Evolutionary conservation across 2,329 filamentous ascomycete species (phyloP), one percentile per base, ranked within the genome.

Genomic region (Emergomyces africanus): DNA sequence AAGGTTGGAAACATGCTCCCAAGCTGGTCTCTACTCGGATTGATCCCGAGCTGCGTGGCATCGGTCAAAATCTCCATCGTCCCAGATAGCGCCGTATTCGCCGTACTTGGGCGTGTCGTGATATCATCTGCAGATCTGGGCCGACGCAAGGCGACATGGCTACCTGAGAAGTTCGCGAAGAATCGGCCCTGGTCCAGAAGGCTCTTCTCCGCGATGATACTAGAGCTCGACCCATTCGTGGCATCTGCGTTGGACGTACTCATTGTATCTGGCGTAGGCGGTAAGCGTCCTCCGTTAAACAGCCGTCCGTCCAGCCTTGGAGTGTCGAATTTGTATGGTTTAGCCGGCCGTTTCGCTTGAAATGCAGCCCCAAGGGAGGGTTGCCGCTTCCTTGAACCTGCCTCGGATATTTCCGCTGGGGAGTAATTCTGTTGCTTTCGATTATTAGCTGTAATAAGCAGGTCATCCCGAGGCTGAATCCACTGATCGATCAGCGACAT

Each of bases 201-300:
- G 44, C 66, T 66, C 54, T 67, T 70, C 33, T 67, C 69, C 1
- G 65, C 66, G 35, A 65, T 63, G 56, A 71, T 70, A 55, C 72
- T 75, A 23, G 68, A 66, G 49, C 72, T 70, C 0, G 72, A 74
- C 28, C 68, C 61, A 44, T 70, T 70, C 15, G 66, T 66, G 1
- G 64, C 65, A 8, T 64, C 64, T 25, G 67, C 68, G 56, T 70
- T 66, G 53, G 71, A 70, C 2, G 72, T 75, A 53, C 71, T 74
- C 74, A 75, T 75, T 1, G 74, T 75, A 57, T 75, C 74, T 2
- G 74, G 74, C 1, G 74, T 75, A 14, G 73, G 74, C 23, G 74
- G 74, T 4, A 75, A 65, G 18, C 66, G 68, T 12, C 67, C 63
- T 5, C 68, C 66, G 2, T 66, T 71, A 57, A 74, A 75, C 1